These are phyloP conservation scores for Geotrichum europaeum DNA, from an alignment of 1,139 yeast genomes.

Conservation along the genomic window DNA sequence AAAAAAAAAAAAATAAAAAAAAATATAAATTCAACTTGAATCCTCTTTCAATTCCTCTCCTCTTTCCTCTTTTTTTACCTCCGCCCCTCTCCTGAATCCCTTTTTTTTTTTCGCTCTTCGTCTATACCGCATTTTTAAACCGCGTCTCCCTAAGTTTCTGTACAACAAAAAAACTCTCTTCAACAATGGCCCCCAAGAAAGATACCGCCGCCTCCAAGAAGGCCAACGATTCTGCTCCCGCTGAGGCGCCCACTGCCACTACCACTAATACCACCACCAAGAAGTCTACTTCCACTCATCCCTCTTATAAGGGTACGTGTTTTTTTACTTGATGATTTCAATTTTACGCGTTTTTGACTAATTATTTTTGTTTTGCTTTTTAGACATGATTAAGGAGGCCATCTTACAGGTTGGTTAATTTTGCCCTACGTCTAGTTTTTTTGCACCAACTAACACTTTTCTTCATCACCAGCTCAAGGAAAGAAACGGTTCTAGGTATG, in stretches of 20 bases:
- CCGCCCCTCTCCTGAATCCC: conserved; percentile 6
- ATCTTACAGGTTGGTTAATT: conserved; percentile 39
- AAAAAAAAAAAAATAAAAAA: not conserved
- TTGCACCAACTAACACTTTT: conserved; percentile 1
- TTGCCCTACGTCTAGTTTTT: not conserved
- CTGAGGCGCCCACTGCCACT: conserved; percentile 24
- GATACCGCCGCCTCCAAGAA: not conserved
- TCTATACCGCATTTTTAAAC: conserved; percentile 1
- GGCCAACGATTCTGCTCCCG: conserved; percentile 15
- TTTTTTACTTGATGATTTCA: not conserved
- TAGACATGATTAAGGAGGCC: conserved; percentile 75
- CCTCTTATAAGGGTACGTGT: conserved; percentile 39
- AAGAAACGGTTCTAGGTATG: conserved; percentile 67
- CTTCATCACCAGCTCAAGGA: conserved; percentile 48
- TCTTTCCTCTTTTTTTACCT: conserved; percentile 8
- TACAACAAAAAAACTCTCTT: not conserved
- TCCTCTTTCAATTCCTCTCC: conserved; percentile 10
- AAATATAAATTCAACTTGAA: not conserved
- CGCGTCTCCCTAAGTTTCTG: not conserved
- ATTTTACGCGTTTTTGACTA: not conserved
- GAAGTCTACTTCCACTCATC: conserved; percentile 34
- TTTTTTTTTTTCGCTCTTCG: conserved; percentile 8
- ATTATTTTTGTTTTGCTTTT: conserved; percentile 8
- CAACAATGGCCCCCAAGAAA: conserved; percentile 1
- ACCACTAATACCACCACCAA: conserved; percentile 28